Evolutionary conservation across 495 filamentous ascomycete genomes (phyloP).

Genomic region (Corynascus novoguineensis): DNA sequence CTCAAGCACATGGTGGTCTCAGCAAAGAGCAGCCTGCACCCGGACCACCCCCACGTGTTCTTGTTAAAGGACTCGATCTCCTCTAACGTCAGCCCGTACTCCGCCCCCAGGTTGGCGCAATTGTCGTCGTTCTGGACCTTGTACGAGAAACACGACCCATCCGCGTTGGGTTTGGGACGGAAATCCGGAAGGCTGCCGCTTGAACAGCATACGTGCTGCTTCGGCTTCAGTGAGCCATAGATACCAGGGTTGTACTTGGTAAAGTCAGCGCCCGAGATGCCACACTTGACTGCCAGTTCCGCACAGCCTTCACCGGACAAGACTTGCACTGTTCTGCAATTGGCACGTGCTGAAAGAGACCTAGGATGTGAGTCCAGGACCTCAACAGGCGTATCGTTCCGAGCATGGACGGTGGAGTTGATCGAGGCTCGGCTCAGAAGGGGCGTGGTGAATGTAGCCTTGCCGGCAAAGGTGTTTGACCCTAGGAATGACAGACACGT

Average conservation of each 20-base stretch:
- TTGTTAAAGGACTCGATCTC: slow-evolving; percentile 36
- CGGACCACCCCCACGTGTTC: slow-evolving; percentile 50
- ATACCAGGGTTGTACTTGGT: slow-evolving; percentile 41
- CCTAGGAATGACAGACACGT: slow-evolving; percentile 26
- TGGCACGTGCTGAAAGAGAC: too few relatives aligned
- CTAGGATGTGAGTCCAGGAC: too few relatives aligned
- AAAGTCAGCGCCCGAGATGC: slow-evolving; percentile 29
- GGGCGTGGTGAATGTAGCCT: slow-evolving; percentile 19
- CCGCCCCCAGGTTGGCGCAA: slow-evolving; percentile 16
- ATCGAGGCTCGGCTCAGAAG: not conserved
- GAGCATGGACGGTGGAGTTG: not conserved
- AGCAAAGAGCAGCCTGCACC: too few relatives aligned
- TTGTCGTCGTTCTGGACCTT: slow-evolving; percentile 26
- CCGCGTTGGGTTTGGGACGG: slow-evolving; percentile 29
- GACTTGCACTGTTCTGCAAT: not conserved
- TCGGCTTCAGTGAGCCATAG: too few relatives aligned
- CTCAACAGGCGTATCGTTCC: too few relatives aligned
- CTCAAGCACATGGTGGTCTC: slow-evolving; percentile 36
- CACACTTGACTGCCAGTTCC: not conserved
- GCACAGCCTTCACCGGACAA: slow-evolving; percentile 34
- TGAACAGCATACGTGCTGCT: slow-evolving; percentile 19
- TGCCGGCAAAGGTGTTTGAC: slow-evolving; percentile 18
- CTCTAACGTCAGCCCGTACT: slow-evolving; percentile 20
- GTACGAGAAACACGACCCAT: slow-evolving; percentile 34
- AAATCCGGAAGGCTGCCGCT: slow-evolving; percentile 16